Evolutionary conservation across 345 rosid species (phyloP), one percentile per base, ranked within the genome.

Genomic region (Eucalyptus albens): DNA sequence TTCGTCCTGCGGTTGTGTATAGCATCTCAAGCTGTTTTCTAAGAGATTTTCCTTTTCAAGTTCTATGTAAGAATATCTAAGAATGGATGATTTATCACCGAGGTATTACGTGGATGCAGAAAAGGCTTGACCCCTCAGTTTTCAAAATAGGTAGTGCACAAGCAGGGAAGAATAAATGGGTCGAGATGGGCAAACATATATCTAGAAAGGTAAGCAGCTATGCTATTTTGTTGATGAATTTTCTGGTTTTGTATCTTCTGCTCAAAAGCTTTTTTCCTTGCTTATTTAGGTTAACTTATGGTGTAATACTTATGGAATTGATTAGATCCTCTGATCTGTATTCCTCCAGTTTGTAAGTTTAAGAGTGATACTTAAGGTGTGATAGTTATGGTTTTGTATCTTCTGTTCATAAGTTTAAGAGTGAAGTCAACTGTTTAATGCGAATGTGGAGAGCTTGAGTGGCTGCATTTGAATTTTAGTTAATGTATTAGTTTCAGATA

Each of bases 81-180:
- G 47, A 86, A 86, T 86, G 55, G 37, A 86, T 86, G 45, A 44
- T 42, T 59, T 33, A 51, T 50, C 26, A 40, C 45, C 1, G 9
- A 77, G 45, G 24, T 77, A 40, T 37, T 67, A 37, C 69, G 8
- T 83, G 89, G 56, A 40, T 92, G 94, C 97, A 97, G 98, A 95
- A 93, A 94, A 96, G 90, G 89, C 93, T 97, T 14, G 94, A 92
- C 87, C 92, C 96, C 85, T 86, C 94, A 8, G 92, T 95, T 62
- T 97, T 94, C 95, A 94, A 92, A 88, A 96, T 97, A 89, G 99
- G 98, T 26, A 91, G 94, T 90, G 88, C 94, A 15, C 99, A 97
- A 89, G 99, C 96, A 90, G 97, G 94, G 47, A 96, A 95, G 92
- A 96, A 96, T 91, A 95, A 95, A 88, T 97, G 99, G 99, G 96